Evolutionary conservation across 495 filamentous ascomycete species (phyloP).

Genomic region (Aspergillus heteromorphus): DNA sequence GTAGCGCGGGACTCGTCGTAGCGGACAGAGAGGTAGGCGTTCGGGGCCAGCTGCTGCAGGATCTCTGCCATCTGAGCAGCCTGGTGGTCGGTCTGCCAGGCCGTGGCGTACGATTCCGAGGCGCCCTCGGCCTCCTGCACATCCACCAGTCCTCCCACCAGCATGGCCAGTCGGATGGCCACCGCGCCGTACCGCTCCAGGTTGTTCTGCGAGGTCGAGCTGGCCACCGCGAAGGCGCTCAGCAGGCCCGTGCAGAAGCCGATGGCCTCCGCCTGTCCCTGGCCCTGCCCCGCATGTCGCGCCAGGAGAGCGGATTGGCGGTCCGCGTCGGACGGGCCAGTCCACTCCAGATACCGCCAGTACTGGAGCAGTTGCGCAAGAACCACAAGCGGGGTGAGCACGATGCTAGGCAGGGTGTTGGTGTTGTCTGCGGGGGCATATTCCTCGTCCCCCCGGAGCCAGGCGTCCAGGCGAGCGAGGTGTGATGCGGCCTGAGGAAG

Average conservation of each 20-base stretch:
- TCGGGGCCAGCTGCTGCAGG: constrained; percentile 6
- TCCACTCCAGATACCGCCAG: constrained; percentile 12
- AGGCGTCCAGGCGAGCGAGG: no score
- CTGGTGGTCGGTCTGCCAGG: no score
- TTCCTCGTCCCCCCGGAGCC: background rate
- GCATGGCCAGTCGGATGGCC: constrained; percentile 28
- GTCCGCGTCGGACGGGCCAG: background rate
- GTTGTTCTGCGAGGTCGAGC: constrained; percentile 10
- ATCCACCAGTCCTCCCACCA: constrained; percentile 31
- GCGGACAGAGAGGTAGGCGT: constrained; percentile 39
- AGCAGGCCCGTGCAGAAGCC: constrained; percentile 40
- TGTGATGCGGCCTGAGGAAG: background rate
- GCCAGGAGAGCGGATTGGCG: no score
- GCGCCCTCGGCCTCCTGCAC: constrained; percentile 19
- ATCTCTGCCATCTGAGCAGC: no score
- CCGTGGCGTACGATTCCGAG: constrained; percentile 4
- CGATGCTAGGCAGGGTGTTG: constrained; percentile 19
- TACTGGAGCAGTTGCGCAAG: constrained; percentile 27
- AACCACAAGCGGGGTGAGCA: constrained; percentile 28
- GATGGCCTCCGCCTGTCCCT: constrained; percentile 20
- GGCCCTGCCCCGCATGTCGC: no score
- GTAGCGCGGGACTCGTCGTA: constrained; percentile 38
- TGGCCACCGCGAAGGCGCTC: constrained; percentile 28
- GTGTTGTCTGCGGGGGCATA: background rate
- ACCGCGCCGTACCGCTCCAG: constrained; percentile 24